A percentile compares a stretch with the other conserved stretches of the same genome.
Conservation (phyloP, 1,284 basidiomycete genomes). For the Athelia sp. region DNA sequence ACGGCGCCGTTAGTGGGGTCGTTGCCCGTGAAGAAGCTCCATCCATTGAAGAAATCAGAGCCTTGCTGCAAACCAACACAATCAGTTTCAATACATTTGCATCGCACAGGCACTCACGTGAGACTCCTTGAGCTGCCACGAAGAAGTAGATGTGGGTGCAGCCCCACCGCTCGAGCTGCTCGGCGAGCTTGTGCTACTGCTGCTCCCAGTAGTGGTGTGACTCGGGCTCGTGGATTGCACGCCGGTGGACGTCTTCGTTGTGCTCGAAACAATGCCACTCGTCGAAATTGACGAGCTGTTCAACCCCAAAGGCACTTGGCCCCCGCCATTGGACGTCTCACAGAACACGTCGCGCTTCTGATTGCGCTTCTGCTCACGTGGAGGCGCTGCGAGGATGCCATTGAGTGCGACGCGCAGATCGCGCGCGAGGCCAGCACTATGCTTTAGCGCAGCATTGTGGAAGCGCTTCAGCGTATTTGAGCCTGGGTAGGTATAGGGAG, state of each 20-base stretch:
- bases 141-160: slow-evolving; percentile 18
- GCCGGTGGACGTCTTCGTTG: too few species aligned
- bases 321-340: slow-evolving; percentile 11
- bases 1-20: slow-evolving; percentile 82
- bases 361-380: slow-evolving; percentile 14
- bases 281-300: too few species aligned
- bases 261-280: too few species aligned
- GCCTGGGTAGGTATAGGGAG: slow-evolving; percentile 29
- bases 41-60: slow-evolving; percentile 72
- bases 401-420: slow-evolving; percentile 64
- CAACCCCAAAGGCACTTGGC: slow-evolving; percentile 14
- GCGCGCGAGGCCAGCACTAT: slow-evolving; percentile 55
- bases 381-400: slow-evolving; percentile 35
- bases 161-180: slow-evolving; percentile 7
- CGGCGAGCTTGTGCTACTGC: slow-evolving; percentile 4
- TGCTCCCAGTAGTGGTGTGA: neutral
- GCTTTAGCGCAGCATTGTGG: slow-evolving; percentile 39
- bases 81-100: neutral
- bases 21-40: slow-evolving; percentile 63
- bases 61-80: slow-evolving; percentile 41
- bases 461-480: slow-evolving; percentile 13
- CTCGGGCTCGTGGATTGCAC: neutral
- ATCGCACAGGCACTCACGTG: slow-evolving; percentile 18
- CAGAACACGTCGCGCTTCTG: slow-evolving; percentile 23
- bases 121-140: slow-evolving; percentile 29